Conservation (phyloP, 108 stramenopile genomes). For the Cyclotella atomus region DNA sequence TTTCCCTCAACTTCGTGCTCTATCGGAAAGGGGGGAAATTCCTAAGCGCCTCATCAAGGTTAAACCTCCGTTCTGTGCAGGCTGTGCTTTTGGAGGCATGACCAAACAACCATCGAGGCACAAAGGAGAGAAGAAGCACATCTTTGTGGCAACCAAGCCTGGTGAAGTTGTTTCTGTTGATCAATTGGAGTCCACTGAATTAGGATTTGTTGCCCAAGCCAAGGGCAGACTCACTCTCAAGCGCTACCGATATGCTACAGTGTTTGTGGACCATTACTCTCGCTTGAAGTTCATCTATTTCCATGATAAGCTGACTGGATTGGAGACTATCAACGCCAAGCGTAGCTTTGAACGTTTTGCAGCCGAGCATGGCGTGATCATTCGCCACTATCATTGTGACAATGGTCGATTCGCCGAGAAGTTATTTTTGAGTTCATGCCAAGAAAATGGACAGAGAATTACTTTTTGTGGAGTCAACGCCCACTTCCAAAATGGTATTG, state of each 20-base stretch:
- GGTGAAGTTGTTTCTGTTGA: constrained; percentile 2
- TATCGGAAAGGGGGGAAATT: constrained; percentile 9
- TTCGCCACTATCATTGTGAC: not conserved
- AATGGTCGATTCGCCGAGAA: constrained; percentile 12
- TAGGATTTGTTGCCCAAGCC: not conserved
- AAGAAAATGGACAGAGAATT: constrained; percentile 16
- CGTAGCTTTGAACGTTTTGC: constrained; percentile 24
- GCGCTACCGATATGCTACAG: not conserved
- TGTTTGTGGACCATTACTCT: constrained; percentile 10
- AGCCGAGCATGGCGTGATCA: constrained; percentile 2
- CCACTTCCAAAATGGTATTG: constrained; percentile 25
- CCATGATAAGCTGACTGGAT: not conserved
- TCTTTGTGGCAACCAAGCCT: not conserved
- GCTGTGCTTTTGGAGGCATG: constrained; percentile 26
- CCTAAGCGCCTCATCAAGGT: constrained; percentile 13
- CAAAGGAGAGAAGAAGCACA: not conserved
- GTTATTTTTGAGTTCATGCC: not conserved
- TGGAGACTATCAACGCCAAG: not conserved
- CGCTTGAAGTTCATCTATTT: not conserved
- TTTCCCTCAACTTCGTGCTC: not conserved
- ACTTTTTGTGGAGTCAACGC: constrained; percentile 37
- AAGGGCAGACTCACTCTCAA: not conserved
- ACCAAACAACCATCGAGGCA: not conserved
- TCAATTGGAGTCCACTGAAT: not conserved
- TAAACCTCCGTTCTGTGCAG: constrained; percentile 23